Evolutionary conservation across 371 early-diverging fungal species (phyloP).

Genomic region (Phascolomyces articulosus): DNA sequence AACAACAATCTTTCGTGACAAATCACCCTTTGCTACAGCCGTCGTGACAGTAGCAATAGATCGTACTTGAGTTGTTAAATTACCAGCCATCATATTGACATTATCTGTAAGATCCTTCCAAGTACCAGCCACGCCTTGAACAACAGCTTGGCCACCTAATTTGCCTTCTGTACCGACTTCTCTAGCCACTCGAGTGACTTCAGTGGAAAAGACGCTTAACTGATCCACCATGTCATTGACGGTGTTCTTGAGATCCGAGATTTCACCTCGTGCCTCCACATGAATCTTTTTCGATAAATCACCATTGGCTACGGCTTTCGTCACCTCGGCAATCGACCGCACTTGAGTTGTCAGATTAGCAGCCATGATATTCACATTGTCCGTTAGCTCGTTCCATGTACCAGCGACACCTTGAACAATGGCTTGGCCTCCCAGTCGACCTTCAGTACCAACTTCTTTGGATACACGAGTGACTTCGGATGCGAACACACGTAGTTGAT

Average conservation of each 20-base stretch:
- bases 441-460: conserved; percentile 56
- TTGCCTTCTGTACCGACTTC: neutral
- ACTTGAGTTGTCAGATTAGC: conserved; percentile 62
- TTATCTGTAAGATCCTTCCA: conserved; percentile 65
- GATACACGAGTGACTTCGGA: conserved; percentile 56
- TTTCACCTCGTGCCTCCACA: conserved; percentile 32
- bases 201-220: neutral
- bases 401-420: conserved; percentile 57
- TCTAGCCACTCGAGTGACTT: neutral
- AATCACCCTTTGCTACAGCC: conserved; percentile 55
- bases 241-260: neutral
- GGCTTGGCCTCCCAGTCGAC: conserved; percentile 47
- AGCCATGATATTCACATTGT: conserved; percentile 62
- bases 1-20: conserved; percentile 33
- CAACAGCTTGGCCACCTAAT: neutral
- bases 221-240: neutral
- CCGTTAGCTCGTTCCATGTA: conserved; percentile 67
- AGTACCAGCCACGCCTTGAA: conserved; percentile 34
- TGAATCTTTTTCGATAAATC: conserved; percentile 55
- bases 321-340: conserved; percentile 58
- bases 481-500: conserved; percentile 48
- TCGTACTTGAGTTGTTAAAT: conserved; percentile 54
- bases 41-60: conserved; percentile 49
- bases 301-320: conserved; percentile 57
- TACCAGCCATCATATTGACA: conserved; percentile 58